Conservation (phyloP, 2,329 filamentous ascomycete species). For the Chalara sp. region DNA sequence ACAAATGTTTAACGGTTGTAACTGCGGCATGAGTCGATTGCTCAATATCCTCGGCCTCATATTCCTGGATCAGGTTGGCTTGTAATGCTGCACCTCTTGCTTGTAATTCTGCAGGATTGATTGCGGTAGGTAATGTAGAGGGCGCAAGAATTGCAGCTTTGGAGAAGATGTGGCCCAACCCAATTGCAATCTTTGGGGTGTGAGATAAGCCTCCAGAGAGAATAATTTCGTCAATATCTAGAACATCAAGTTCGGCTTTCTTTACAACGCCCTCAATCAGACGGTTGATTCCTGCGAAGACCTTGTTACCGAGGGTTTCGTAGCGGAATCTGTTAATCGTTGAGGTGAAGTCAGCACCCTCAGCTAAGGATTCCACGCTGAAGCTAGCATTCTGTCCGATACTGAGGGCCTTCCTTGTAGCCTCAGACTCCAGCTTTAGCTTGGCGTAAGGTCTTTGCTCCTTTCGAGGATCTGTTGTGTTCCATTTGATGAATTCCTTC, state of each 20-base stretch:
- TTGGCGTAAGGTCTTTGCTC: slow-evolving; percentile 82
- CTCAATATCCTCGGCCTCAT: slow-evolving; percentile 87
- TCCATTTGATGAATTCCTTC: slow-evolving; percentile 98
- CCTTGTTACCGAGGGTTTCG: slow-evolving; percentile 80
- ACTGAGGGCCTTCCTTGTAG: slow-evolving; percentile 85
- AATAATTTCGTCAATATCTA: slow-evolving; percentile 93
- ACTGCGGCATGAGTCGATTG: slow-evolving; percentile 94
- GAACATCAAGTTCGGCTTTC: slow-evolving; percentile 86
- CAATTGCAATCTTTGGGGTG: slow-evolving; percentile 84
- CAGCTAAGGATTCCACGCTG: slow-evolving; percentile 83
- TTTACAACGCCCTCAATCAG: slow-evolving; percentile 78
- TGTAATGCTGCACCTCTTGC: slow-evolving; percentile 91
- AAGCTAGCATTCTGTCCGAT: slow-evolving; percentile 84
- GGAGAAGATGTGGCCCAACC: slow-evolving; percentile 75
- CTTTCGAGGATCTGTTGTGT: slow-evolving; percentile 73
- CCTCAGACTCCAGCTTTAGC: slow-evolving; percentile 84
- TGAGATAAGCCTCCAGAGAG: slow-evolving; percentile 88
- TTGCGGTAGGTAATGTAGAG: slow-evolving; percentile 65
- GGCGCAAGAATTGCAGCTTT: slow-evolving; percentile 77
- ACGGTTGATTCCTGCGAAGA: slow-evolving; percentile 81
- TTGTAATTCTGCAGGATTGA: slow-evolving; percentile 90
- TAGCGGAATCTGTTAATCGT: slow-evolving; percentile 92
- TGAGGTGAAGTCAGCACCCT: slow-evolving; percentile 84
- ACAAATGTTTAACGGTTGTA: slow-evolving; percentile 85
- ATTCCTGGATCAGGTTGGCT: slow-evolving; percentile 89